Evolutionary conservation across 306 rosid species (phyloP).

Genomic region (Abrus pulchellus): DNA sequence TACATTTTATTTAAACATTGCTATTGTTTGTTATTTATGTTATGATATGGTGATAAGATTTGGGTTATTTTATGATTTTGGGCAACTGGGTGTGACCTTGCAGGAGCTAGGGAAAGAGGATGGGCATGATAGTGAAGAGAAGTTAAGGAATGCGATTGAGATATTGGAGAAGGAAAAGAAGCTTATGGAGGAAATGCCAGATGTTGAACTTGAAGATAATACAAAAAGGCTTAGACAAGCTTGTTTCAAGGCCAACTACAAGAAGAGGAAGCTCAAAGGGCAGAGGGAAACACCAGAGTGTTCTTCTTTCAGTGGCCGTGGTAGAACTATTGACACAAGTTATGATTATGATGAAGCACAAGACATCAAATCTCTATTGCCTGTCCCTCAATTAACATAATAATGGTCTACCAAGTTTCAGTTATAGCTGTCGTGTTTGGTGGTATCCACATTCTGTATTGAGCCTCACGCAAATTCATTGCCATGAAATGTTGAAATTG

Average conservation of each 20-base stretch:
- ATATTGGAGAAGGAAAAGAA: slow-evolving; percentile 78
- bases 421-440: not conserved
- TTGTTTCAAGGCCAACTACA: slow-evolving; percentile 89
- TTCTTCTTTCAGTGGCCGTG: not conserved
- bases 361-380: slow-evolving; percentile 22
- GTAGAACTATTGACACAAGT: not conserved
- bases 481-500: not conserved
- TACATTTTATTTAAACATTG: no score
- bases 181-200: slow-evolving; percentile 79
- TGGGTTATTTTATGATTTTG: not conserved
- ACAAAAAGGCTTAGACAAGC: slow-evolving; percentile 90
- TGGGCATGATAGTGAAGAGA: slow-evolving; percentile 54
- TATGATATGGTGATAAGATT: no score
- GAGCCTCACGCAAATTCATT: not conserved
- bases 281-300: not conserved
- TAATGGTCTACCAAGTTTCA: not conserved
- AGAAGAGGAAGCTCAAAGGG: slow-evolving; percentile 73
- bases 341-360: not conserved
- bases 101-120: slow-evolving; percentile 69
- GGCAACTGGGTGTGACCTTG: not conserved
- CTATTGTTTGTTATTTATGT: no score
- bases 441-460: not conserved
- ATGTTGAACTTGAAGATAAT: slow-evolving; percentile 62
- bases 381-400: not conserved
- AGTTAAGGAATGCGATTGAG: slow-evolving; percentile 61